These are phyloP conservation scores for Areca catechu DNA, from an alignment of 176 grass and related monocot genomes.

Conservation along the genomic window DNA sequence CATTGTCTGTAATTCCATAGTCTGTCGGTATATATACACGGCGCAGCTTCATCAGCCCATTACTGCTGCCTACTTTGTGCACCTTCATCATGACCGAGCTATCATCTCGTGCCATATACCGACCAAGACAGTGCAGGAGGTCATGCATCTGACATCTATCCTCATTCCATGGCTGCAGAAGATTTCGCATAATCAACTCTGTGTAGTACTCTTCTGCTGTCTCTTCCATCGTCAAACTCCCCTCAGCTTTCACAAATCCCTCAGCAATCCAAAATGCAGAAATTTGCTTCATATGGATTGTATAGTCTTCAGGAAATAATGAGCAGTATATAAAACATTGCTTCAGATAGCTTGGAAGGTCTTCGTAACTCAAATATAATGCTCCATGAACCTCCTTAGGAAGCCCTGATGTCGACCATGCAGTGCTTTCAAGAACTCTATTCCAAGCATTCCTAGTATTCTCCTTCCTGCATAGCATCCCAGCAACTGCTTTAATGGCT, in stretches of 20 bases:
- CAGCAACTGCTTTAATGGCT: slow-evolving; percentile 38
- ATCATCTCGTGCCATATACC: slow-evolving; percentile 38
- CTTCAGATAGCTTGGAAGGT: slow-evolving; percentile 56
- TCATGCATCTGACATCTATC: slow-evolving; percentile 45
- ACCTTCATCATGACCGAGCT: neutral
- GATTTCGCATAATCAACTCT: slow-evolving; percentile 51
- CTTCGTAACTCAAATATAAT: slow-evolving; percentile 57
- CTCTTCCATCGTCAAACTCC: slow-evolving; percentile 24
- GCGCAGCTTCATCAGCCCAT: slow-evolving; percentile 10
- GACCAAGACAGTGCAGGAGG: slow-evolving; percentile 37
- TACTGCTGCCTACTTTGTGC: slow-evolving; percentile 19
- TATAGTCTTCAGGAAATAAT: slow-evolving; percentile 34
- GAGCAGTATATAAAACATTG: too few species aligned
- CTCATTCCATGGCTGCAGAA: slow-evolving; percentile 26
- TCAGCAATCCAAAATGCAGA: slow-evolving; percentile 55
- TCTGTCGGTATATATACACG: slow-evolving; percentile 27
- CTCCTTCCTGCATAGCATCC: slow-evolving; percentile 35
- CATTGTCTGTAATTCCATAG: slow-evolving; percentile 32
- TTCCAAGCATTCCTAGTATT: slow-evolving; percentile 21
- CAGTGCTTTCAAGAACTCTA: slow-evolving; percentile 21
- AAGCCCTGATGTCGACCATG: too few species aligned
- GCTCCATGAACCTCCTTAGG: too few species aligned
- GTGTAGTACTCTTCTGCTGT: slow-evolving; percentile 49
- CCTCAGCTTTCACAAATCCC: slow-evolving; percentile 39
- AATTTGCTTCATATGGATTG: slow-evolving; percentile 20